Percentiles rank a stretch among this genome's conserved stretches.
Evolutionary conservation across 495 filamentous ascomycete genomes (phyloP).

Genomic region (Podospora fimiseda): DNA sequence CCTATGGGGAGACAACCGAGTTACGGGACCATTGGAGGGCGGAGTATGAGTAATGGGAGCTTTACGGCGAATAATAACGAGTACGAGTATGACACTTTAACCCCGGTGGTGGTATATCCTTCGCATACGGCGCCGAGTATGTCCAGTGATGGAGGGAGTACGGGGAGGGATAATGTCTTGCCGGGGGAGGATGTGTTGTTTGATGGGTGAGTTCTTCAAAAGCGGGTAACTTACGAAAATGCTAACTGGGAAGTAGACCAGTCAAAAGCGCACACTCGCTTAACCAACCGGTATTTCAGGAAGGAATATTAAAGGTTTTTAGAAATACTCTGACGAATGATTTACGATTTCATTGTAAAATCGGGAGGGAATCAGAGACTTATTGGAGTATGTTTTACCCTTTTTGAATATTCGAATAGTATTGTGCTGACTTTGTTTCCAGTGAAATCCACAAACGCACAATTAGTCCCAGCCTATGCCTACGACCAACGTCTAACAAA

Average conservation of each 20-base stretch:
- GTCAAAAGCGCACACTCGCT: constrained; percentile 25
- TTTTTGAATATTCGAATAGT: not conserved
- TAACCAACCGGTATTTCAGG: constrained; percentile 18
- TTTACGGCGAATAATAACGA: not conserved
- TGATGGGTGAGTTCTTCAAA: constrained; percentile 27
- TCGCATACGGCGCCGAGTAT: constrained; percentile 8
- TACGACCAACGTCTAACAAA: constrained; percentile 28
- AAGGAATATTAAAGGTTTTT: constrained; percentile 29
- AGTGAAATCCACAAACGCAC: constrained; percentile 31
- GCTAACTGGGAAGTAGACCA: no score
- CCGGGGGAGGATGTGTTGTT: constrained; percentile 29
- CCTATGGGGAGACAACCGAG: constrained; percentile 1
- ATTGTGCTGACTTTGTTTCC: not conserved
- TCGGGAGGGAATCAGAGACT: constrained; percentile 27
- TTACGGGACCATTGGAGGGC: not conserved
- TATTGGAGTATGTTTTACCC: constrained; percentile 25
- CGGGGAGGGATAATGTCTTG: constrained; percentile 29
- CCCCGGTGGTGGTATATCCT: constrained; percentile 24
- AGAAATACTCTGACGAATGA: constrained; percentile 25
- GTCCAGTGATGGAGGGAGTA: constrained; percentile 21
- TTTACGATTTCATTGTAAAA: constrained; percentile 27
- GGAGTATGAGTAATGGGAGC: not conserved
- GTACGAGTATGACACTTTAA: constrained; percentile 21
- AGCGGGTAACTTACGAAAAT: no score
- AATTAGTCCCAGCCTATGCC: constrained; percentile 31